phyloP scores from a whole-genome alignment of 2,329 filamentous ascomycete genomes.

The Talaromyces marneffei region DNA sequence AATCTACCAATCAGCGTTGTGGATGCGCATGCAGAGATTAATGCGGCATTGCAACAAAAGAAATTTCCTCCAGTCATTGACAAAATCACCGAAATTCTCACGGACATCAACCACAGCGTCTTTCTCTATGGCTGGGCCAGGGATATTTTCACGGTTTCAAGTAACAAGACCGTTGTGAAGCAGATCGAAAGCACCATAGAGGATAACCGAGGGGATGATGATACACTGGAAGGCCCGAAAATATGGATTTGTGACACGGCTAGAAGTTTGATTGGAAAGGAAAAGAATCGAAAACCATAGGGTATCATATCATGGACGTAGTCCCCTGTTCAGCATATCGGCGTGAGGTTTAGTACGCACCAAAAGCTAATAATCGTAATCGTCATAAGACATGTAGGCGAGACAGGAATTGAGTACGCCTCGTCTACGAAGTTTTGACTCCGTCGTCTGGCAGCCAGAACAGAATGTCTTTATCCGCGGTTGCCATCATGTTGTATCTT shows the following conservation, averaged over 20 bases:
- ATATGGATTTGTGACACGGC: slow-evolving; percentile 62
- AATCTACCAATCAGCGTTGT: slow-evolving; percentile 57
- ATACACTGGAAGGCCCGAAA: slow-evolving; percentile 52
- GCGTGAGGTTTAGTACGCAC: neutral
- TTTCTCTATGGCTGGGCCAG: slow-evolving; percentile 66
- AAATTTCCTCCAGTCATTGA: slow-evolving; percentile 43
- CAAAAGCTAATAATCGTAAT: neutral
- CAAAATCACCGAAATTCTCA: slow-evolving; percentile 46
- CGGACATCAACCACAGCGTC: slow-evolving; percentile 60
- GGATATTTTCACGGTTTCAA: slow-evolving; percentile 61
- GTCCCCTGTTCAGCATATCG: neutral
- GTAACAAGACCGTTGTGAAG: slow-evolving; percentile 62
- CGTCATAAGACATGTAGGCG: neutral
- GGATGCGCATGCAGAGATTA: slow-evolving; percentile 42
- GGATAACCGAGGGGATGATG: slow-evolving; percentile 41
- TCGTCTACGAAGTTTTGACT: slow-evolving; percentile 20
- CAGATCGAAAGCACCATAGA: slow-evolving; percentile 58
- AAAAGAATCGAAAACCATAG: slow-evolving; percentile 43
- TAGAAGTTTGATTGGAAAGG: slow-evolving; percentile 62
- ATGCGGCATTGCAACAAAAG: slow-evolving; percentile 25
- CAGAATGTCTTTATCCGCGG: slow-evolving; percentile 75
- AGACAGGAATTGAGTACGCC: neutral
- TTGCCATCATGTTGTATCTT: slow-evolving; percentile 84
- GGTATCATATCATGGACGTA: slow-evolving; percentile 4
- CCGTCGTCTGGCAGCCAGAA: slow-evolving; percentile 69